Evolutionary conservation across 805 yeast genomes (phyloP).

Genomic region (Schwanniomyces polymorphus): DNA sequence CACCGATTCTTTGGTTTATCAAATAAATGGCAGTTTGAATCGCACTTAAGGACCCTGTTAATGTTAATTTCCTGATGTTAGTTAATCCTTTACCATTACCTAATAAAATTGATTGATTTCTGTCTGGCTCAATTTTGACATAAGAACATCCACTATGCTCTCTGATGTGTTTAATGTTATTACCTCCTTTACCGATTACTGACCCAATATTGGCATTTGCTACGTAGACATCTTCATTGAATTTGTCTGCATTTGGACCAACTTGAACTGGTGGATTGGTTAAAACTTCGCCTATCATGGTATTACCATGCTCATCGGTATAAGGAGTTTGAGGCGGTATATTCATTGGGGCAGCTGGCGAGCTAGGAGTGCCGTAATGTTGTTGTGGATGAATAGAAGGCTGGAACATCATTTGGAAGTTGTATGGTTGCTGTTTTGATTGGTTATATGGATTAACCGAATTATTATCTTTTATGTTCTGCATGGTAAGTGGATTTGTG

Average conservation of each 20-base stretch:
- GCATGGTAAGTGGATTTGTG: slow-evolving; percentile 16
- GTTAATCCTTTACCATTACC: slow-evolving; percentile 46
- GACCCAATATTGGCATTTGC: slow-evolving; percentile 80
- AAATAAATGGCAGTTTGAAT: slow-evolving; percentile 72
- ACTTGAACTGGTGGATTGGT: slow-evolving; percentile 37
- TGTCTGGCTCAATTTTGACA: slow-evolving; percentile 67
- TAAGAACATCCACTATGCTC: slow-evolving; percentile 70
- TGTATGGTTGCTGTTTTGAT: slow-evolving; percentile 26
- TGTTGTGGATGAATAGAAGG: slow-evolving; percentile 35
- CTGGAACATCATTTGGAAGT: slow-evolving; percentile 42
- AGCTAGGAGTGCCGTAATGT: slow-evolving; percentile 19
- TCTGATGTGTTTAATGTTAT: slow-evolving; percentile 75
- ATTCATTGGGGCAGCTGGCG: slow-evolving; percentile 13
- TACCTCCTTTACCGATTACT: slow-evolving; percentile 85
- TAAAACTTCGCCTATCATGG: slow-evolving; percentile 43
- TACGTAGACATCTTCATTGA: slow-evolving; percentile 69
- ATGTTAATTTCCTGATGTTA: slow-evolving; percentile 55
- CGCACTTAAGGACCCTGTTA: slow-evolving; percentile 66
- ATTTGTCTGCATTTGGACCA: slow-evolving; percentile 44
- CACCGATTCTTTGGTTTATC: slow-evolving; percentile 70
- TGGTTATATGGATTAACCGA: slow-evolving; percentile 11
- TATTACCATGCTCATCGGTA: slow-evolving; percentile 46
- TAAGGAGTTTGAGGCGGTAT: slow-evolving; percentile 34
- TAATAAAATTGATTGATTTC: slow-evolving; percentile 48
- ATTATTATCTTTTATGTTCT: slow-evolving; percentile 16